These are phyloP conservation scores for Papiliotrema fonsecae DNA, from an alignment of 1,284 basidiomycete genomes.

Conservation along the genomic window DNA sequence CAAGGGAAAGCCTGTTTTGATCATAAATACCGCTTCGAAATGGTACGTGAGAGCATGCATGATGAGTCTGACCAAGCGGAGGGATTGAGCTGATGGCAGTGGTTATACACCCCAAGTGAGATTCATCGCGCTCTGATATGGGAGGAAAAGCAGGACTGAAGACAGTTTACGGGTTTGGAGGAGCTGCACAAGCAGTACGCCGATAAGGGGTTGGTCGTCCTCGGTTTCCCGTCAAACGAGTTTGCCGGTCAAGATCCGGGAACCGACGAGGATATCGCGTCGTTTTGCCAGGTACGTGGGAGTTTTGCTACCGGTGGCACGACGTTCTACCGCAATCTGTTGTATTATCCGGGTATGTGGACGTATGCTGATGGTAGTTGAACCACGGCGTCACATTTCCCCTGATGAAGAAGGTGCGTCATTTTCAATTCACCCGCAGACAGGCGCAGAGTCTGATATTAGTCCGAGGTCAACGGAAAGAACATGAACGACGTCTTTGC, in stretches of 20 bases:
- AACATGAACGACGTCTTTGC: slow-evolving; percentile 71
- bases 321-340: no score
- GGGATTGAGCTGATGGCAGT: slow-evolving; percentile 16
- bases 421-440: not conserved
- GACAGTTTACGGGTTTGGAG: slow-evolving; percentile 51
- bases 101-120: slow-evolving; percentile 43
- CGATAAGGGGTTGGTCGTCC: slow-evolving; percentile 49
- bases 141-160: not conserved
- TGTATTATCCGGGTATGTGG: not conserved
- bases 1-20: slow-evolving; percentile 54
- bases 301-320: no score
- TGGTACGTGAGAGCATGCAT: slow-evolving; percentile 33
- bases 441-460: not conserved
- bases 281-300: slow-evolving; percentile 45
- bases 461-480: slow-evolving; percentile 83
- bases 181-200: slow-evolving; percentile 52
- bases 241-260: slow-evolving; percentile 64
- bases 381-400: slow-evolving; percentile 80
- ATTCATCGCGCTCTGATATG: not conserved
- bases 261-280: slow-evolving; percentile 60
- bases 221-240: slow-evolving; percentile 54
- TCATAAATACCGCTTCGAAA: slow-evolving; percentile 55
- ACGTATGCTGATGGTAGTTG: slow-evolving; percentile 25
- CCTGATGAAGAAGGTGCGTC: slow-evolving; percentile 63
- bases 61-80: no score